phyloP scores from a whole-genome alignment of 2,329 filamentous ascomycete genomes.

The Cercospora citrullina region DNA sequence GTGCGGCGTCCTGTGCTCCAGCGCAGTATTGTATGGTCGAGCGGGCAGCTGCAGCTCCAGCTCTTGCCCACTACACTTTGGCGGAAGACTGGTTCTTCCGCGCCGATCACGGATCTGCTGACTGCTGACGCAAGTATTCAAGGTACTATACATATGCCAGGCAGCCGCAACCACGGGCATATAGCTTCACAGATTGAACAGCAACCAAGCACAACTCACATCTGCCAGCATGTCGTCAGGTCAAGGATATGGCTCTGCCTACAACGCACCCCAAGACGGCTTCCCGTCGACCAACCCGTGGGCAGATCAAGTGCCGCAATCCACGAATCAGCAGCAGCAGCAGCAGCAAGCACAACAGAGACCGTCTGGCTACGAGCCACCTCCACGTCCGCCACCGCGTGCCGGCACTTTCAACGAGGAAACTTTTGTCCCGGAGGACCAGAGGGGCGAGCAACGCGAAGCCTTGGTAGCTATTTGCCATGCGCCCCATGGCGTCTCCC shows the following conservation, averaged over 20 bases:
- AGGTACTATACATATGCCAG: not conserved
- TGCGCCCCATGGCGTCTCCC: not conserved
- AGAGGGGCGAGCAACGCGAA: constrained; percentile 42
- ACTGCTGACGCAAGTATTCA: not conserved
- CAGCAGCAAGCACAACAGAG: constrained; percentile 16
- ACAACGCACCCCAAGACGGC: constrained; percentile 14
- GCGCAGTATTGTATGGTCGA: not conserved
- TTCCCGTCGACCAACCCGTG: constrained; percentile 24
- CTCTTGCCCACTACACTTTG: not conserved
- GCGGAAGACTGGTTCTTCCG: not conserved
- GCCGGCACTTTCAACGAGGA: constrained; percentile 37
- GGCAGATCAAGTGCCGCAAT: constrained; percentile 22
- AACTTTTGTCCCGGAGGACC: constrained; percentile 43
- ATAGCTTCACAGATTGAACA: not conserved
- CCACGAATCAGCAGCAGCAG: constrained; percentile 8
- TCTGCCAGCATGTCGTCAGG: constrained; percentile 16
- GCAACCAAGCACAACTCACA: not conserved
- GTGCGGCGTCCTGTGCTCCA: not conserved
- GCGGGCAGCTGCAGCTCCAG: not conserved
- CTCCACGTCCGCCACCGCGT: constrained; percentile 26
- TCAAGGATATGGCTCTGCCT: constrained; percentile 20
- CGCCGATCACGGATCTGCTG: not conserved
- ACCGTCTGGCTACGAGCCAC: constrained; percentile 16
- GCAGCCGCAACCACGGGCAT: not conserved
- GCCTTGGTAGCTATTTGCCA: constrained; percentile 26